phyloP scores from a whole-genome alignment of 2,329 filamentous ascomycete genomes.

The Nemania serpens region DNA sequence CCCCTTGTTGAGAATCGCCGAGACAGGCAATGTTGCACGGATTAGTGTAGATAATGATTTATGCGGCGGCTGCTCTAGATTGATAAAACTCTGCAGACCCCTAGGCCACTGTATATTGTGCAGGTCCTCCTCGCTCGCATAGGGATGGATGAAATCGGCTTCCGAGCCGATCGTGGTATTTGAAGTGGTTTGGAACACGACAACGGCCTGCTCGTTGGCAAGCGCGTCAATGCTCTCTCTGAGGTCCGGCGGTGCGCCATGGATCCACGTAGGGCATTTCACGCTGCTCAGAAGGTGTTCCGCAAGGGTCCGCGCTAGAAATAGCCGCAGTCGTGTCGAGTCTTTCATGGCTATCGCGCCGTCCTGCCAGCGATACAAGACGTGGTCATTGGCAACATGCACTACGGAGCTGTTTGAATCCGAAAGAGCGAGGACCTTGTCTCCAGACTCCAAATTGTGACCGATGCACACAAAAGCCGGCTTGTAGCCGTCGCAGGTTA shows the following conservation, averaged over 20 bases:
- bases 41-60: neutral
- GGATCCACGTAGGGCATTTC: neutral
- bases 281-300: neutral
- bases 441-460: neutral
- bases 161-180: neutral
- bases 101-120: neutral
- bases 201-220: neutral
- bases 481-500: neutral
- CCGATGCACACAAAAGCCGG: neutral
- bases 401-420: neutral
- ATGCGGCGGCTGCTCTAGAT: neutral
- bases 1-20: neutral
- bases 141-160: neutral
- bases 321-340: neutral
- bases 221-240: neutral
- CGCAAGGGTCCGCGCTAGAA: neutral
- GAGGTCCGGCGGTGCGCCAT: neutral
- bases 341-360: neutral
- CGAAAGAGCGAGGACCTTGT: neutral
- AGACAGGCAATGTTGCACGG: neutral
- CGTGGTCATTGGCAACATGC: neutral
- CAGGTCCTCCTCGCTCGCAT: neutral
- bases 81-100: neutral
- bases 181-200: neutral
- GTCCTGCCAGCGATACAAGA: neutral